Percentiles rank a stretch among this genome's conserved stretches.
Conservation (phyloP, 495 filamentous ascomycete genomes). For the Podospora sp. region DNA sequence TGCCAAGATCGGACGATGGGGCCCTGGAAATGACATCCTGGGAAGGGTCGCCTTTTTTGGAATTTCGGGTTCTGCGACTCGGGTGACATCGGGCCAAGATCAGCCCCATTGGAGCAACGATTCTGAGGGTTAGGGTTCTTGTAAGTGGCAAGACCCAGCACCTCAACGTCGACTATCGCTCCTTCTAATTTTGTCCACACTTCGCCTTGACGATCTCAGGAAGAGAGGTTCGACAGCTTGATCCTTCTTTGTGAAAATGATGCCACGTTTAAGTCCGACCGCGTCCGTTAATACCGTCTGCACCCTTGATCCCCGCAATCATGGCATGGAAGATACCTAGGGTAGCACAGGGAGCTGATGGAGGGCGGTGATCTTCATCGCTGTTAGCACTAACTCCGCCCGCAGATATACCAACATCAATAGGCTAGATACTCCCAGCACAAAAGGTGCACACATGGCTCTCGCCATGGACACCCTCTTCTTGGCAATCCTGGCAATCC, state of each 20-base stretch:
- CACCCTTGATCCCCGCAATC: not conserved
- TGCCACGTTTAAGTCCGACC: not conserved
- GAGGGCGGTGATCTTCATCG: not conserved
- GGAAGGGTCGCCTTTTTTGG: conserved; percentile 9
- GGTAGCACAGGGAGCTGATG: too few relatives aligned
- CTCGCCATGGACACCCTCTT: too few relatives aligned
- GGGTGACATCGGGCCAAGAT: conserved; percentile 16
- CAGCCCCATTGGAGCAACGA: not conserved
- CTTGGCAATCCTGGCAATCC: too few relatives aligned
- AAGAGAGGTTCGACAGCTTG: too few relatives aligned
- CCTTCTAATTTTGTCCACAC: too few relatives aligned
- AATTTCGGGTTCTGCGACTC: conserved; percentile 11
- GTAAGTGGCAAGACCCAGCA: not conserved
- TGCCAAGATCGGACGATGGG: conserved; percentile 21
- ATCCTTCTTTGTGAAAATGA: not conserved
- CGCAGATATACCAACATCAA: too few relatives aligned
- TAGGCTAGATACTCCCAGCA: not conserved
- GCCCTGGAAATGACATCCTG: conserved; percentile 17
- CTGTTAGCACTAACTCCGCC: not conserved
- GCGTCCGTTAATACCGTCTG: not conserved
- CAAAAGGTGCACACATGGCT: too few relatives aligned
- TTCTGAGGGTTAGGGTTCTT: not conserved
- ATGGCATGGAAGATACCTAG: too few relatives aligned
- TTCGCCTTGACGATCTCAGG: too few relatives aligned
- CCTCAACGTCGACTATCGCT: too few relatives aligned